Base-by-base conservation (phyloP, 1,139 yeast species). In the Schwanniomyces etchellsii region DNA sequence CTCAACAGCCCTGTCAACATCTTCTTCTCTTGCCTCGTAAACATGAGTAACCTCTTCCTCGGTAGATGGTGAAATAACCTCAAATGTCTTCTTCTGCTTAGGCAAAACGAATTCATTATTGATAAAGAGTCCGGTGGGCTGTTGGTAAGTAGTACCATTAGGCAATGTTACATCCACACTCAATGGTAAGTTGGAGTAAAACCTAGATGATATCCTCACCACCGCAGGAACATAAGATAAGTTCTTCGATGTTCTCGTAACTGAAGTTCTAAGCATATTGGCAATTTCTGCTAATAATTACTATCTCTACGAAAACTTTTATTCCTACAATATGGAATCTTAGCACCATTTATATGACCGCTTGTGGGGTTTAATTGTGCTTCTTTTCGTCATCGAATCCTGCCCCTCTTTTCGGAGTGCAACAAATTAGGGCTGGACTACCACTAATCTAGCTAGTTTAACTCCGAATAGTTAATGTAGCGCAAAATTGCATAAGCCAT, bases 1-100 rank as follows among this genome's bases (percentile, higher is more conserved):
- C 5, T 60, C 64, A 4, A 85, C 96, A 2, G 96, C 96, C 26
- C 50, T 43, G 51, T 88, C 88, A 24, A 86, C 79, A 50, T 86
- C 96, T 27, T 64, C 73, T 16, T 60, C 71, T 20, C 64, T 60
- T 12, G 89, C 96, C 33, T 77, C 77, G 45, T 75, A 76, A 23
- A 88, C 88, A 5, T 71, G 55, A 17, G 84, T 70, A 37, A 82
- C 76, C 31, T 58, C 60, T 47, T 81, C 75, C 32, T 79, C 91
- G 11, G 88, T 81, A 17, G 81, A 64, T 33, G 89, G 88, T 44
- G 75, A 64, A 39, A 70, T 64, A 28, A 77, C 81, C 26, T 67
- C 74, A 40, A 79, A 69, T 20, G 77, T 77, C 47, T 75, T 71
- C 32, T 81, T 82, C 29, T 45, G 48, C 33, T 53, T 44, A 20